Percentiles rank a stretch among this genome's conserved stretches.
phyloP scores from a whole-genome alignment of 208 protist genomes.

The Trichomonas tenax region DNA sequence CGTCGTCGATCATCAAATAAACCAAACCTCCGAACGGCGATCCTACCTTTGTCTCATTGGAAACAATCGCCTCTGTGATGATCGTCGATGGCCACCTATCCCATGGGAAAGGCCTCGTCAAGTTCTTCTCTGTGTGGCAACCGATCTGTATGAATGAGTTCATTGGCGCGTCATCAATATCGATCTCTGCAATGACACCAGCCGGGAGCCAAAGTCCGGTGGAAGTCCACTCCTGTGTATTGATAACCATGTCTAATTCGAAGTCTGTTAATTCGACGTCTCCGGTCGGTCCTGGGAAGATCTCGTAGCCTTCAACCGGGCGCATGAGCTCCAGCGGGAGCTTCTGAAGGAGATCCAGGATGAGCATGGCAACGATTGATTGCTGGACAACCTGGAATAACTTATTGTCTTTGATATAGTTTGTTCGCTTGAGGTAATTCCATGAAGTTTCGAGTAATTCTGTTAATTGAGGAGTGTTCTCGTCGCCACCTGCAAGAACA shows the following conservation, averaged over 20 bases:
- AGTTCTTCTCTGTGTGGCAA: neutral
- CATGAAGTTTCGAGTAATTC: neutral
- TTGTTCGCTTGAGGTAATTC: neutral
- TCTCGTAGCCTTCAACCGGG: neutral
- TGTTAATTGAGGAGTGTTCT: neutral
- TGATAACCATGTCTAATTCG: neutral
- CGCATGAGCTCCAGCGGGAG: neutral
- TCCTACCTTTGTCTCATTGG: neutral
- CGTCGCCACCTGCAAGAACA: neutral
- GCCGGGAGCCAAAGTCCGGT: constrained; percentile 11
- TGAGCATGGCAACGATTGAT: neutral
- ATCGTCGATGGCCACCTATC: neutral
- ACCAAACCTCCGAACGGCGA: neutral
- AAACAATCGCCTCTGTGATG: neutral
- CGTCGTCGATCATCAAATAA: neutral
- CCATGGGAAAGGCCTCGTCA: neutral
- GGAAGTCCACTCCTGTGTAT: neutral
- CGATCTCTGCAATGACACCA: neutral
- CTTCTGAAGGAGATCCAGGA: neutral
- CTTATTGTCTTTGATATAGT: neutral
- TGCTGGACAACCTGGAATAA: neutral
- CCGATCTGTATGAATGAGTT: neutral
- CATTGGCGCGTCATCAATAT: neutral
- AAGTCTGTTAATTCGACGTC: neutral
- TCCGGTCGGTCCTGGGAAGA: neutral